These are phyloP conservation scores for Helotiales sp. DNA, from an alignment of 2,329 filamentous ascomycete genomes.

Conservation along the genomic window DNA sequence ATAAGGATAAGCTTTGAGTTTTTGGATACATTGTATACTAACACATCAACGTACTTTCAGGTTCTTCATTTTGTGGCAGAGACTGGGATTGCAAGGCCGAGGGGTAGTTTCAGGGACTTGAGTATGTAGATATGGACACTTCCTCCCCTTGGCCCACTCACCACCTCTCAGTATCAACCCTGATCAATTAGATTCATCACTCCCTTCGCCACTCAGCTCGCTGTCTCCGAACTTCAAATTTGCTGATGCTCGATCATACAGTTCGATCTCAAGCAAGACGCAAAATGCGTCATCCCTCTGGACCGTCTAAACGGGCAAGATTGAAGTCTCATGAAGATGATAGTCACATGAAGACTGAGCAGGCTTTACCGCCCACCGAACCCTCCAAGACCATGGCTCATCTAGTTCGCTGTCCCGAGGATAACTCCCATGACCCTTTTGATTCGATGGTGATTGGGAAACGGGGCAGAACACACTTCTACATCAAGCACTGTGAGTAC, in stretches of 20 bases:
- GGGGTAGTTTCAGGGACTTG: conserved; percentile 18
- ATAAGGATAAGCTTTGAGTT: not conserved
- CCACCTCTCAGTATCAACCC: not conserved
- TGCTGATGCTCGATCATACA: not conserved
- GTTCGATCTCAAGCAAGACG: conserved; percentile 21
- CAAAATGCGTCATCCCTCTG: conserved; percentile 7
- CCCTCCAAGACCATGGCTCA: not conserved
- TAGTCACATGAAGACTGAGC: not conserved
- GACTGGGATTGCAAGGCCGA: conserved; percentile 18
- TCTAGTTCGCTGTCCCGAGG: conserved; percentile 3
- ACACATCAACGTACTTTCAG: not conserved
- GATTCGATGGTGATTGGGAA: conserved; percentile 3
- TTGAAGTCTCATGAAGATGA: not conserved
- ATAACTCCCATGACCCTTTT: conserved; percentile 10
- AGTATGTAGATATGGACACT: conserved; percentile 7
- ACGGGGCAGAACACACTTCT: conserved; percentile 8
- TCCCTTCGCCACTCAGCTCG: not conserved
- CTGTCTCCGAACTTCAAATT: not conserved
- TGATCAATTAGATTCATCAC: not conserved
- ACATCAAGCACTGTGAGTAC: conserved; percentile 15
- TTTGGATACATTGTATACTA: conserved; percentile 11
- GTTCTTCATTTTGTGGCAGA: conserved; percentile 24
- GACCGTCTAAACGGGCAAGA: not conserved
- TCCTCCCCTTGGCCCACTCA: not conserved
- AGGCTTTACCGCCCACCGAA: not conserved